A percentile compares a stretch with the other conserved stretches of the same genome.
These are phyloP conservation scores for Vitis riparia DNA, from an alignment of 164 flowering plant species.

Conservation along the genomic window DNA sequence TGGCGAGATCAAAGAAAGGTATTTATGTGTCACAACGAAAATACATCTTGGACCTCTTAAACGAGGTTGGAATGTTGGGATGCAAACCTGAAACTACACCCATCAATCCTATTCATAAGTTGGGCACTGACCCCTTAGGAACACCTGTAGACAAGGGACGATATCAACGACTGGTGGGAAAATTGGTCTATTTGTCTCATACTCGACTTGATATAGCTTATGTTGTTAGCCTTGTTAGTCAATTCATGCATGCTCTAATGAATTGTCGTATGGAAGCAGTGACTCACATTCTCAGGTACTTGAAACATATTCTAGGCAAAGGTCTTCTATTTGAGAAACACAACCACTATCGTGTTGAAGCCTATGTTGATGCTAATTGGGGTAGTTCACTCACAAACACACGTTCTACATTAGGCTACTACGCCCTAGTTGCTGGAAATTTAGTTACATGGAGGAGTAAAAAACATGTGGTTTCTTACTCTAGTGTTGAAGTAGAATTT, in stretches of 20 bases:
- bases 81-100: not conserved
- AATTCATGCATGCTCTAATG: not conserved
- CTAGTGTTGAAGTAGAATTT: too few species aligned
- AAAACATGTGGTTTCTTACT: too few species aligned
- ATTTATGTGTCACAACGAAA: too few species aligned
- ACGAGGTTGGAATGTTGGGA: too few species aligned
- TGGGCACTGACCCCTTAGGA: not conserved
- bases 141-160: not conserved
- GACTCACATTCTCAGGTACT: not conserved
- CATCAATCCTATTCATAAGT: not conserved
- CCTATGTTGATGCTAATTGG: too few species aligned
- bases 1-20: too few species aligned
- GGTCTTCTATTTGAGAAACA: not conserved
- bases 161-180: too few species aligned
- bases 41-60: too few species aligned
- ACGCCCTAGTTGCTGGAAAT: not conserved
- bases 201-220: too few species aligned
- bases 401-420: not conserved
- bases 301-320: too few species aligned
- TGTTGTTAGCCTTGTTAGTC: not conserved
- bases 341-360: not conserved
- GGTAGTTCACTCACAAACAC: not conserved
- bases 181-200: too few species aligned
- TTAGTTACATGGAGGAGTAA: too few species aligned
- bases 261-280: not conserved